Base-by-base conservation (phyloP, 169 alveolate genomes). In the Sarcocystis neurona region DNA sequence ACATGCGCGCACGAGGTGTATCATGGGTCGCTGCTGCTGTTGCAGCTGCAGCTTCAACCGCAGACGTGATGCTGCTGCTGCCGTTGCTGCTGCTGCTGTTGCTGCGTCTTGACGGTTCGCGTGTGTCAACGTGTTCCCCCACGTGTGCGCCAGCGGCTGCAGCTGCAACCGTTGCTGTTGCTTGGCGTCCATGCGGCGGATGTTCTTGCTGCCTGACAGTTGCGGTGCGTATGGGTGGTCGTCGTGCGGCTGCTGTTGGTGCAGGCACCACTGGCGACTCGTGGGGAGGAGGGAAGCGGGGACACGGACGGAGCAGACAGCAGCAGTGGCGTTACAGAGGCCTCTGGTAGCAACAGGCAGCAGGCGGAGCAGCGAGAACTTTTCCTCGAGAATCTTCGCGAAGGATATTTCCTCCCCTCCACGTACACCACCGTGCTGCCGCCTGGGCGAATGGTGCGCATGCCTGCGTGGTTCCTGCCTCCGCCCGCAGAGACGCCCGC, bases 331-430 rank as follows among this genome's bases (percentile, higher is more conserved):
- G n/a, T n/a, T n/a, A n/a, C n/a, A n/a, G n/a, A n/a, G n/a, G n/a
- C n/a, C n/a, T n/a, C n/a, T n/a, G n/a, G n/a, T n/a, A n/a, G n/a
- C n/a, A n/a, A n/a, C n/a, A n/a, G n/a, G n/a, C n/a, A n/a, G n/a
- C n/a, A n/a, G n/a, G n/a, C n/a, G n/a, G n/a, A n/a, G n/a, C n/a
- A n/a, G 8, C 75, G 18, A 6, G 87, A 79, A 48, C 30, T 88
- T 30, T 68, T 88, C 44, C 74, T 88, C 39, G 92, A 88, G 75
- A 88, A 88, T 37, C 43, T 88, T 68, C 78, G 84, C 47, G 92
- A 88, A 27, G 92, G 92, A 18, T 88, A 88, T 58, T 88, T 88
- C 58, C 66, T 88, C 46, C 92, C 92, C n/a, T 79, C 89, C 6
- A 78, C 88, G 18, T 77, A 74, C 8, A 41, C 79, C 47, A 88